Evolutionary conservation across 2,329 filamentous ascomycete species (phyloP).

Genomic region (Colletotrichum sp.): DNA sequence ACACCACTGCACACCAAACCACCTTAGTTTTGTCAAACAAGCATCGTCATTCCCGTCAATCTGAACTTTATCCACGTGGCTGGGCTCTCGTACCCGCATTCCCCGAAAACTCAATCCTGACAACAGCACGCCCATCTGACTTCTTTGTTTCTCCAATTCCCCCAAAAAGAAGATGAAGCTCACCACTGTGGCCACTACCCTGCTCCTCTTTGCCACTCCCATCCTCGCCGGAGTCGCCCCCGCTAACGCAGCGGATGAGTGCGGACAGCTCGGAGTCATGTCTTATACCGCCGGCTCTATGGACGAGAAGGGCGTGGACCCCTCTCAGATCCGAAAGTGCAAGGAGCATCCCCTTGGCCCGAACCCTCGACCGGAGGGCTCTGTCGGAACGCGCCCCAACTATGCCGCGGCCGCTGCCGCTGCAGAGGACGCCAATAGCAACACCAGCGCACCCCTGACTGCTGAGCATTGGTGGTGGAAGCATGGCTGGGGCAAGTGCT

Average conservation of each 20-base stretch:
- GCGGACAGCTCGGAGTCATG: slow-evolving; percentile 1
- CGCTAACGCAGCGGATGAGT: not conserved
- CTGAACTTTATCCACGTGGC: not conserved
- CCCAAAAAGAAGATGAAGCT: not conserved
- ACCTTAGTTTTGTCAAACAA: not conserved
- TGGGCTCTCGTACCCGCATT: not conserved
- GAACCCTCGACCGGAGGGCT: not conserved
- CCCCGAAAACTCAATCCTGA: not conserved
- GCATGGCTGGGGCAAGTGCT: not conserved
- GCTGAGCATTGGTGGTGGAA: not conserved
- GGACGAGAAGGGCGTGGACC: not conserved
- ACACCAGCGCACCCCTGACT: not conserved
- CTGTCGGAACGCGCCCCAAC: not conserved
- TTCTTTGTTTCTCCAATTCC: not conserved
- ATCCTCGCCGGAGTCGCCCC: not conserved
- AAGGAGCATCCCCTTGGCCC: not conserved
- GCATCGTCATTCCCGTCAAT: not conserved
- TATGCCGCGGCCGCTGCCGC: not conserved
- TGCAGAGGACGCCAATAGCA: not conserved
- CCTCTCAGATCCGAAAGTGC: not conserved
- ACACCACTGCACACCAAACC: not conserved
- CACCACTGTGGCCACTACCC: not conserved
- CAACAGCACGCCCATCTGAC: not conserved
- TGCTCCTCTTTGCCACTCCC: not conserved
- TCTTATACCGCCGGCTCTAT: not conserved